These are phyloP conservation scores for Diutina siamensis DNA, from an alignment of 1,139 yeast genomes.

Conservation along the genomic window DNA sequence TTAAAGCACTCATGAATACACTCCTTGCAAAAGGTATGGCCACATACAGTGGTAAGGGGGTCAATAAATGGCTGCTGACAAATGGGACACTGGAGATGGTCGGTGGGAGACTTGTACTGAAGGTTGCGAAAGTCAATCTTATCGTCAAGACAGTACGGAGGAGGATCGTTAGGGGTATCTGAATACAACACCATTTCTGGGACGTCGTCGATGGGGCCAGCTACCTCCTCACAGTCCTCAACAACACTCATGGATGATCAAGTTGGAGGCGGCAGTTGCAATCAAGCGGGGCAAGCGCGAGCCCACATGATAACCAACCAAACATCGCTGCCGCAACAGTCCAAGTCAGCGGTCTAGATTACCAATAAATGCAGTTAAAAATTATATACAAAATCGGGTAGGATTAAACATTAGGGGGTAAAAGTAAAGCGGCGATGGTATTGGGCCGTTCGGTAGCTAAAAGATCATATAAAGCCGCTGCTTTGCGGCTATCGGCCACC, in stretches of 20 bases:
- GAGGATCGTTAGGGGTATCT: background rate
- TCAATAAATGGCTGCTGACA: conserved; percentile 46
- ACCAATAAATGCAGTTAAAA: no score
- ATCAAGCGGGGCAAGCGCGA: background rate
- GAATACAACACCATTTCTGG: background rate
- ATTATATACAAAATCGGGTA: no score
- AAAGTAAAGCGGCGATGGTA: conserved; percentile 54
- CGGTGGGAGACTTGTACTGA: conserved; percentile 28
- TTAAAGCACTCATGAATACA: conserved; percentile 40
- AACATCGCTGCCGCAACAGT: background rate
- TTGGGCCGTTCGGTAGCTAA: conserved; percentile 72
- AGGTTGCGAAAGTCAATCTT: conserved; percentile 20
- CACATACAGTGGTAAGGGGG: conserved; percentile 48
- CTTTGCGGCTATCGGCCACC: conserved; percentile 50
- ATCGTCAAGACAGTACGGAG: background rate
- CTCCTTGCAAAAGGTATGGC: conserved; percentile 46
- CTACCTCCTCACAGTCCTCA: no score
- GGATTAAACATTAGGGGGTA: conserved; percentile 52
- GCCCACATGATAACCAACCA: background rate
- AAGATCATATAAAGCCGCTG: conserved; percentile 63
- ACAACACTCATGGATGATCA: no score
- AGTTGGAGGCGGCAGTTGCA: no score
- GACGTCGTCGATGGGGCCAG: background rate
- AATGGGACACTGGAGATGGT: conserved; percentile 46
- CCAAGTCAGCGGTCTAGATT: no score